Conservation (phyloP, 176 grass and related monocot species). For the Saccharum officinarum region DNA sequence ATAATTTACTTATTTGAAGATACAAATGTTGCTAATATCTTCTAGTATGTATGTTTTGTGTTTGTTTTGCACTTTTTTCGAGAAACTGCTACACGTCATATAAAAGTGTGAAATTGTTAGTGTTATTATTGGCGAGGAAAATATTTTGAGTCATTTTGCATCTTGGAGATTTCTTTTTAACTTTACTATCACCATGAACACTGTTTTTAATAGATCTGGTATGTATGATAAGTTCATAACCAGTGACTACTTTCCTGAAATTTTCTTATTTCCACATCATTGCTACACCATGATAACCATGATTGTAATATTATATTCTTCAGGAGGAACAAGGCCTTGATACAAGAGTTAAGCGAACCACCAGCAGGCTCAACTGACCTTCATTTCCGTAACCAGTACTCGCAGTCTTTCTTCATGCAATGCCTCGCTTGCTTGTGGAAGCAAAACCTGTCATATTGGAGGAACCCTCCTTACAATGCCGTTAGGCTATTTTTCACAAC, state of each 20-base stretch:
- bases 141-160: background rate
- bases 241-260: background rate
- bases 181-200: background rate
- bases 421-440: slow-evolving; percentile 89
- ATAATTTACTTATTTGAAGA: too few species aligned
- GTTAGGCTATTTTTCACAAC: slow-evolving; percentile 70
- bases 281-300: background rate
- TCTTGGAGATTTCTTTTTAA: background rate
- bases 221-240: background rate
- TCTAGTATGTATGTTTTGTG: background rate
- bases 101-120: too few species aligned
- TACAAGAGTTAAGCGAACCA: slow-evolving; percentile 66
- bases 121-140: background rate
- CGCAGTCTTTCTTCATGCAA: slow-evolving; percentile 62
- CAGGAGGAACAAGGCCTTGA: slow-evolving; percentile 75
- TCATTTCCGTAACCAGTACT: slow-evolving; percentile 63
- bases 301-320: background rate
- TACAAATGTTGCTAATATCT: too few species aligned
- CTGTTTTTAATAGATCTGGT: background rate
- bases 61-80: background rate
- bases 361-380: slow-evolving; percentile 60
- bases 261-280: background rate
- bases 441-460: slow-evolving; percentile 86
- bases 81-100: background rate
- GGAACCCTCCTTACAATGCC: slow-evolving; percentile 84